These are phyloP conservation scores for Pseudomassariella vexata DNA, from an alignment of 2,329 filamentous ascomycete genomes.

Conservation along the genomic window DNA sequence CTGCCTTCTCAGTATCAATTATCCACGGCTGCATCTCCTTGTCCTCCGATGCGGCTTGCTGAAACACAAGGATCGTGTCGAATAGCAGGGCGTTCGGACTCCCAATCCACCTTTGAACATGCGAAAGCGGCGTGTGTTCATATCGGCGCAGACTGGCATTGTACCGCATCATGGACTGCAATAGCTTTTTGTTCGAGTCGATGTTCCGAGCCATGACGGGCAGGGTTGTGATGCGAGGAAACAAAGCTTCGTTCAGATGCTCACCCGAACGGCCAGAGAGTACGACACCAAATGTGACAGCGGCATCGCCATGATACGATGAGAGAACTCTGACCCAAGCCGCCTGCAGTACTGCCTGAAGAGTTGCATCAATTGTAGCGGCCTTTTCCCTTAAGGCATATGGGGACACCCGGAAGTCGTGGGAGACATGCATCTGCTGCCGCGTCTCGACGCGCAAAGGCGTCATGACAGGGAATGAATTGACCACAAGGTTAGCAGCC, in stretches of 20 bases:
- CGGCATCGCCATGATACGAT: conserved; percentile 68
- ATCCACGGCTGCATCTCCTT: conserved; percentile 44
- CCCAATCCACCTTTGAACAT: conserved; percentile 68
- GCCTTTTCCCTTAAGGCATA: conserved; percentile 50
- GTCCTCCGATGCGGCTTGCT: conserved; percentile 35
- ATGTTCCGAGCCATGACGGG: conserved; percentile 60
- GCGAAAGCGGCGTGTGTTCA: conserved; percentile 65
- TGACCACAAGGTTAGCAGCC: conserved; percentile 48
- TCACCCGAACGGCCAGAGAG: conserved; percentile 67
- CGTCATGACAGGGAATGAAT: conserved; percentile 71
- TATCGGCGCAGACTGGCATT: conserved; percentile 61
- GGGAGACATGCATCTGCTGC: conserved; percentile 27
- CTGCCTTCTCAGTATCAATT: conserved; percentile 58
- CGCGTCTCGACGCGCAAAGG: conserved; percentile 44
- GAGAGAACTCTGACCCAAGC: conserved; percentile 73
- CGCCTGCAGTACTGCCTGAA: conserved; percentile 71
- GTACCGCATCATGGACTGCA: conserved; percentile 58
- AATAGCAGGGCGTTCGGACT: conserved; percentile 63
- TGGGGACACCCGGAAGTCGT: conserved; percentile 32
- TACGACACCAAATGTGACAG: conserved; percentile 73
- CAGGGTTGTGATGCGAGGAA: conserved; percentile 79
- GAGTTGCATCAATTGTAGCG: conserved; percentile 53
- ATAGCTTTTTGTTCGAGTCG: conserved; percentile 47
- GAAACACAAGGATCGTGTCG: conserved; percentile 81
- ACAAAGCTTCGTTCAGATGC: conserved; percentile 51